Base-by-base conservation (phyloP, 371 early-diverging fungal genomes). In the Globomyces sp. region DNA sequence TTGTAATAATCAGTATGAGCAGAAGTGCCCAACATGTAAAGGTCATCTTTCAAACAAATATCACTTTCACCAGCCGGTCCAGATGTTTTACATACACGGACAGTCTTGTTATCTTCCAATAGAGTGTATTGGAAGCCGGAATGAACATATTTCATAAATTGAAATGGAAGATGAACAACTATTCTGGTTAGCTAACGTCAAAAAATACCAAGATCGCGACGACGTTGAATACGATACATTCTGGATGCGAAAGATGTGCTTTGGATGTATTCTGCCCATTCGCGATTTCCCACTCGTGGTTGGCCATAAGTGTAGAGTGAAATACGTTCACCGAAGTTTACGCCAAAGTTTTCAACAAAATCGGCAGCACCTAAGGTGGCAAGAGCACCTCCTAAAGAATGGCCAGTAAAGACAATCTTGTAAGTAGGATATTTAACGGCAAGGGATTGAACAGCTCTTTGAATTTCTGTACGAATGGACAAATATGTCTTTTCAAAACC, bases 341-440 rank as follows among this genome's bases (percentile, higher is more conserved):
- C 24, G 24, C 40, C 40, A 57, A 39, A 40, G 9, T 9, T 11
- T 8, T 57, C 36, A 10, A 13, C 11, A 36, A 57, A 57, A 36
- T 57, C 57, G 8, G 40, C 57, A 6, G 2, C 40, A 9, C 39
- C 57, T 10, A 57, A 9, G 9, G 24, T 10, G 36, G 40, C 41
- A 9, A 57, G 10, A 41, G 57, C 76, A 9, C 69, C 79, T 34
- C 79, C 79, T 41, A 79, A 65, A 9, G 73, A 72, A 67, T 79
- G 79, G n/a, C 76, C 76, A 47, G 68, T 62, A 53, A 76, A 63
- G 13, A 53, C 24, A 13, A 79, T 58, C 3, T 58, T 13, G 63
- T 64, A 74, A 10, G 4, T 53, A 11, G 71, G 73, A 66, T 66
- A 64, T 24, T 53, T 55, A 13, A 67, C 65, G 49, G 68, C 53